Base-by-base conservation (phyloP, 768 basidiomycete species). In the Cantharellus anzutake region DNA sequence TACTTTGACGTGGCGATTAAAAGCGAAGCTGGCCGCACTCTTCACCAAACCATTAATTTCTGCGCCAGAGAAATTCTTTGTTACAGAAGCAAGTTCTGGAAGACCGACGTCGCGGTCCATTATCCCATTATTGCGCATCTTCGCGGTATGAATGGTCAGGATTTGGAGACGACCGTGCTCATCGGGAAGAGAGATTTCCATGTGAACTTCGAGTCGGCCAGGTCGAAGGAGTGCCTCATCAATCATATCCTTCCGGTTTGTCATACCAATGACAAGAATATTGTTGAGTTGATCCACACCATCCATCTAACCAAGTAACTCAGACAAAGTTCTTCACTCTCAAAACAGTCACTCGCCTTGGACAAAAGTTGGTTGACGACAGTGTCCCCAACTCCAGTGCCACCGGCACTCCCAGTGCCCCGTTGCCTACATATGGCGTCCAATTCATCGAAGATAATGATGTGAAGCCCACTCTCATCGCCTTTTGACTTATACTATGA, bases 211-310 rank as follows among this genome's bases (percentile, higher is more conserved):
- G 53, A 99, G 83, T 75, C 96, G 93, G 50, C 96, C 96, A 0
- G 96, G 93, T 66, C 96, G 92, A 3, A 97, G 78, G 2, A 98
- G 78, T 4, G 94, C 96, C 68, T 99, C 96, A 67, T 99, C 96
- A 65, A 99, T 97, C 93, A 99, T 90, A 75, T 99, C 96, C 50
- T 81, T 73, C 62, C 96, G 84, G 71, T 99, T 98, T 52, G 94
- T 99, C 96, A 99, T 99, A 66, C 96, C 96, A 65, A 99, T 99
- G 65, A 99, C 86, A 66, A 99, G 84, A 62, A 99, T 94, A 71
- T 99, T 99, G 75, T 99, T 98, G 40, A 99, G 75, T 73, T 90
- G 86, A 68, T 99, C 96, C 5, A 99, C 94, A 74, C 96, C 96
- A 65, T 99, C 96, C 92, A 99, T 94, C 91, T 96, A 64, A 11